Evolutionary conservation across 2,329 filamentous ascomycete species (phyloP), one percentile per base, ranked within the genome.

Genomic region (Monosporascus sp.): DNA sequence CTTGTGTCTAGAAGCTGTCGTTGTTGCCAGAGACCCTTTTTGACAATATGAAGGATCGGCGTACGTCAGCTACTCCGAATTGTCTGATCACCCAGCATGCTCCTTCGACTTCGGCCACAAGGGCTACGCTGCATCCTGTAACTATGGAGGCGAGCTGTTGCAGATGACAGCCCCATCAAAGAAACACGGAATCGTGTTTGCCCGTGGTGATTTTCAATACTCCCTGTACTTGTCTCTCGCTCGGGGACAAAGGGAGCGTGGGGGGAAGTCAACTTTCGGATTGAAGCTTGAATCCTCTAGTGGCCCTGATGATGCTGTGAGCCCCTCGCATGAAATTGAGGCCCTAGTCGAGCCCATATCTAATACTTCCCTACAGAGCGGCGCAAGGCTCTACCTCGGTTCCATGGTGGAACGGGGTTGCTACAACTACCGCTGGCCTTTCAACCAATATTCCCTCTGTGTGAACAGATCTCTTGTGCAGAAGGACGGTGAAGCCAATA

Each of bases 101-200:
- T 56, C 56, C 5, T 58, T 58, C 34, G 56, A 58, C 31, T 56
- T 58, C 38, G 56, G 56, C 31, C 50, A 52, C 5, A 48, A 54
- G 50, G 56, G 54, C 3, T 56, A 38, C 48, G 54, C 56, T 1
- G 54, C 50, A 24, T 54, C 56, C 31, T 58, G 56, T 18, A 56
- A 56, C 49, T 50, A 42, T 41, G 56, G 54, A 47, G 56, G 56
- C 39, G 56, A 54, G 20, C 31, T 58, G 11, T 42, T 58, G 14
- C 52, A 54, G 41, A 48, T 58, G 44, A 55, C 54, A 31, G 54
- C 56, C 5, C 50, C 46, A 41, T 53, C 50, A 17, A 36, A 53
- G 15, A 36, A 51, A 7, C 46, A 53, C 15, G 56, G 54, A 17
- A 20, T 58, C 2, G 44, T 58, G 14, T 54, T 58, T 38, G 56